Evolutionary conservation across 129 eudicot species (phyloP).

Genomic region (Pulicaria dysenterica): DNA sequence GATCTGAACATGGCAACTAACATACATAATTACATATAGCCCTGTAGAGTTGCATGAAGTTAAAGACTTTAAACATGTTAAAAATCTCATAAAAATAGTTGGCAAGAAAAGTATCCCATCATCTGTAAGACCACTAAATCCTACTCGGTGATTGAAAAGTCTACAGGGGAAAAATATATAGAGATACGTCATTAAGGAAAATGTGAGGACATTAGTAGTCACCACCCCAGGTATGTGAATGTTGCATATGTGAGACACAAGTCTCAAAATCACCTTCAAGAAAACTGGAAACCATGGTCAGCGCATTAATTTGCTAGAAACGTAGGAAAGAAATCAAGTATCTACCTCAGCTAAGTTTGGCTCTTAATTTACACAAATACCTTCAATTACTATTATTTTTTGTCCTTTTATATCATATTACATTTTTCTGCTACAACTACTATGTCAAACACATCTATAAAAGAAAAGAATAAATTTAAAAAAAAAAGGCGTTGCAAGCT

Average conservation of each 20-base stretch:
- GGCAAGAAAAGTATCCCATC: too few relatives aligned
- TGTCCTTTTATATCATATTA: too few relatives aligned
- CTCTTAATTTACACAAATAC: too few relatives aligned
- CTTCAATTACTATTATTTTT: too few relatives aligned
- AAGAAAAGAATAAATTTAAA: too few relatives aligned
- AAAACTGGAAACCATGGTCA: conserved; percentile 49
- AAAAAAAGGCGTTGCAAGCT: too few relatives aligned
- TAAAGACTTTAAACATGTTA: not conserved
- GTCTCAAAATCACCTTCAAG: conserved; percentile 77
- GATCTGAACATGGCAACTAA: too few relatives aligned
- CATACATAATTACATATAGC: too few relatives aligned
- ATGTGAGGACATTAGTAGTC: conserved; percentile 79
- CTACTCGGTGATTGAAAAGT: not conserved
- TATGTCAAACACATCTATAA: too few relatives aligned
- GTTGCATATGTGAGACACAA: conserved; percentile 62
- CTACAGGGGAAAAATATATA: not conserved
- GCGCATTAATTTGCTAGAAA: not conserved
- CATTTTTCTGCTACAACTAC: too few relatives aligned
- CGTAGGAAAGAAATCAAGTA: not conserved
- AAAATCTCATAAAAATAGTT: not conserved
- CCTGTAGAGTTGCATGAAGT: too few relatives aligned
- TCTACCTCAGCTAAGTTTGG: too few relatives aligned
- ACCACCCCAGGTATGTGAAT: conserved; percentile 90
- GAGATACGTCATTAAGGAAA: conserved; percentile 52
- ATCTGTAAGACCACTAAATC: not conserved